Evolutionary conservation across 768 basidiomycete species (phyloP), one percentile per base, ranked within the genome.

Genomic region (Neoboletus magnificus): DNA sequence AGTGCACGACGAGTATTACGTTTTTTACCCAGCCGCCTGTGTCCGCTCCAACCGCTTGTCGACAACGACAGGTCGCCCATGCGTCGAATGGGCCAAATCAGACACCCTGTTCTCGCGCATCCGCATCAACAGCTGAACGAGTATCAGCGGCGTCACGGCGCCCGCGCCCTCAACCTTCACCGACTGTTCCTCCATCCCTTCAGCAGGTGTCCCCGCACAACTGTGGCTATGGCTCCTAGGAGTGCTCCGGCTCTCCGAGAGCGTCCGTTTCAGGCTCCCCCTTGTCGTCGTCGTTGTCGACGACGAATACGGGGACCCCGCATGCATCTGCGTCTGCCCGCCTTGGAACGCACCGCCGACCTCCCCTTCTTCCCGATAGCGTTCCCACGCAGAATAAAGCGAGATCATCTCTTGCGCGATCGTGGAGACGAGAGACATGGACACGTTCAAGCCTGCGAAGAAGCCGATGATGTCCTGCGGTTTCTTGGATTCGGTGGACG

Each of bases 401-500:
- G 89, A 83, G 51, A 98, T 79, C 60, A 98, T 91, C 73, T 98
- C 91, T 66, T 98, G 95, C 0, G 88, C 82, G 63, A 97, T 87
- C 39, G 89, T 86, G 27, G 91, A 83, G 39, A 99, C 74, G 54
- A 89, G 80, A 1, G 88, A 79, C 61, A 95, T 79, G 48, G 87
- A 93, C 54, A 98, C 85, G 72, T 94, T 90, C 18, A 99, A 79
- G 4, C 83, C 84, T 0, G 94, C 84, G 55, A 99, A 82, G 71
- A 97, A 98, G 5, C 82, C 76, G 55, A 95, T 77, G 4, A 89
- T 79, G 66, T 95, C 89, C 62, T 84, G 82, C 10, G 71, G 71
- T 64, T 83, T 69, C 61, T 73, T 66, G 10, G 56, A 48, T 18
- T 62, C 60, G 2, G 29, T 52, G 11, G 73, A 68, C n/a, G 73